Percentiles rank a stretch among this genome's conserved stretches.
phyloP scores from a whole-genome alignment of 2,329 filamentous ascomycete genomes.

The Escovopsis sp. region DNA sequence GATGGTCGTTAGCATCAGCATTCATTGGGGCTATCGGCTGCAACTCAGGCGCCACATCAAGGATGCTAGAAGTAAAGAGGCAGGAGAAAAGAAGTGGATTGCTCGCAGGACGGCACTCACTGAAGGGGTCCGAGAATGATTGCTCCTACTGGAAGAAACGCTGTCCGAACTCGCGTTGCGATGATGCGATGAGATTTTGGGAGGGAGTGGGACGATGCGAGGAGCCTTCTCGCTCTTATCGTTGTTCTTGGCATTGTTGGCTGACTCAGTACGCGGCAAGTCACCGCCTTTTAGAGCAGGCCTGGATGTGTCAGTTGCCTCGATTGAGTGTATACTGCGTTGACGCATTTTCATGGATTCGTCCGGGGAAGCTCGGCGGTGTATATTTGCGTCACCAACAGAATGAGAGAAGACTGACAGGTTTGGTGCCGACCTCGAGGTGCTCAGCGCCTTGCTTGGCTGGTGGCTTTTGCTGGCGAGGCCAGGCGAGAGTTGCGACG shows the following conservation, averaged over 20 bases:
- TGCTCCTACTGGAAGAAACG: conserved; percentile 41
- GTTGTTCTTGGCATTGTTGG: conserved; percentile 2
- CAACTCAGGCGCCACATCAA: no score
- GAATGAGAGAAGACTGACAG: conserved; percentile 36
- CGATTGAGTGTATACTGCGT: conserved; percentile 62
- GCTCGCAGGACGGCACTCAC: conserved; percentile 33
- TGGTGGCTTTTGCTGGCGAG: conserved; percentile 15
- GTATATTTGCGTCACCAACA: conserved; percentile 56
- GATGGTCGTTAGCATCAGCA: conserved; percentile 34
- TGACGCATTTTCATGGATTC: conserved; percentile 64
- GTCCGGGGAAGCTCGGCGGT: conserved; percentile 43
- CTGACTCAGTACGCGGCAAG: neutral
- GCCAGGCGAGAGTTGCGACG: conserved; percentile 14
- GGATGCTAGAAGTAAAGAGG: conserved; percentile 12
- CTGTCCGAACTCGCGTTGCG: conserved; percentile 51
- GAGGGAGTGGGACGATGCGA: conserved; percentile 17
- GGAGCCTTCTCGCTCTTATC: conserved; percentile 27
- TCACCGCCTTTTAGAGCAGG: conserved; percentile 4
- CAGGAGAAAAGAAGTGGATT: conserved; percentile 14
- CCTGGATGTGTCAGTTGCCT: conserved; percentile 16
- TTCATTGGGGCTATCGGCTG: conserved; percentile 13
- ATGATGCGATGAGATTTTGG: conserved; percentile 14
- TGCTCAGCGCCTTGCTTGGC: conserved; percentile 16
- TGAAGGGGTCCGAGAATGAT: conserved; percentile 46
- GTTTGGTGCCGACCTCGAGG: conserved; percentile 22